Evolutionary conservation across 495 filamentous ascomycete species (phyloP).

Genomic region (Hyphodiscus hymeniophilus): DNA sequence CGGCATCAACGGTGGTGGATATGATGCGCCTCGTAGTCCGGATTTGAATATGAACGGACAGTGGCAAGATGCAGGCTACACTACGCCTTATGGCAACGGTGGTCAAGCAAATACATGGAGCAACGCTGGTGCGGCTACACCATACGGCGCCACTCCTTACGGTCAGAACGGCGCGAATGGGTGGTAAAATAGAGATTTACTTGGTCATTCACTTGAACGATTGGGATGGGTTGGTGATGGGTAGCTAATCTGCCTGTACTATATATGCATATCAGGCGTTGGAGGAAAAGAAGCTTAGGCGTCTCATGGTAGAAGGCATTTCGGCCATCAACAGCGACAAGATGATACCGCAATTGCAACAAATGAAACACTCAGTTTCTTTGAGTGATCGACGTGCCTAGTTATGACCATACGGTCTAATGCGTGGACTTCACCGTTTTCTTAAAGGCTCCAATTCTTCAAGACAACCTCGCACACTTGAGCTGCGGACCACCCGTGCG

Average conservation of each 20-base stretch:
- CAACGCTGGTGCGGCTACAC: slow-evolving; percentile 42
- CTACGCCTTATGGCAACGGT: slow-evolving; percentile 64
- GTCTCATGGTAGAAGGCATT: slow-evolving; percentile 4
- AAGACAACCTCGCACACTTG: too few relatives aligned
- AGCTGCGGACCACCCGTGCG: too few relatives aligned
- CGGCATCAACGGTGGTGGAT: slow-evolving; percentile 43
- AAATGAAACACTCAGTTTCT: not conserved
- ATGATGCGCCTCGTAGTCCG: slow-evolving; percentile 52
- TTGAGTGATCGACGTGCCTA: not conserved
- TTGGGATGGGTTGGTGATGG: not conserved
- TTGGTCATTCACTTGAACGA: not conserved
- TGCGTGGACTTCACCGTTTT: too few relatives aligned
- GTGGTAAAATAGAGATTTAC: slow-evolving; percentile 7
- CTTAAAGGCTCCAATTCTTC: too few relatives aligned
- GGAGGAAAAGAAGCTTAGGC: slow-evolving; percentile 2
- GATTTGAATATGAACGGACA: slow-evolving; percentile 50
- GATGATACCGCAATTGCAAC: not conserved
- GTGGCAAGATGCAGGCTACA: slow-evolving; percentile 57
- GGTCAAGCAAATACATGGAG: slow-evolving; percentile 58
- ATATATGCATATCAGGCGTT: slow-evolving; percentile 23
- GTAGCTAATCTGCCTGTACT: slow-evolving; percentile 4
- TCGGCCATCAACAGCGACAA: slow-evolving; percentile 8
- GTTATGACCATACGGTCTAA: too few relatives aligned
- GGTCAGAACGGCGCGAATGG: slow-evolving; percentile 36
- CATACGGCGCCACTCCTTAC: slow-evolving; percentile 66